A percentile compares a stretch with the other conserved stretches of the same genome.
Evolutionary conservation across 2,329 filamentous ascomycete species (phyloP).

Genomic region (Alternaria arborescens): DNA sequence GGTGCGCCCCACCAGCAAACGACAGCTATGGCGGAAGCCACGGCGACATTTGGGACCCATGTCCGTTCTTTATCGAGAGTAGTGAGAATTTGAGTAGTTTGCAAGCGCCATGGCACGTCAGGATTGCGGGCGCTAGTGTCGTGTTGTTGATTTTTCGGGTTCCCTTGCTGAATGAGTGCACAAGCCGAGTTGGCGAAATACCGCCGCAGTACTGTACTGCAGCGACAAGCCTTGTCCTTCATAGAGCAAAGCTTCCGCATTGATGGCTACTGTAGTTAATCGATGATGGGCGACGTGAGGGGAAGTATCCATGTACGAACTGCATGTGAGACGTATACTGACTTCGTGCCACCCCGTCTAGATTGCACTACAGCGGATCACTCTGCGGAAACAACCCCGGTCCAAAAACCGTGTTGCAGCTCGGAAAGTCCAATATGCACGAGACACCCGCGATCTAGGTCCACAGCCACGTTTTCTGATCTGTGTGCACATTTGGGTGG

Average conservation of each 20-base stretch:
- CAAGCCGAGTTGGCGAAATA: neutral
- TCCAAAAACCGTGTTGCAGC: neutral
- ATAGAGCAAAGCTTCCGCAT: neutral
- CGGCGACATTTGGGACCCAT: conserved; percentile 3
- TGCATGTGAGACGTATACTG: too few species aligned
- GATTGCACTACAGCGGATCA: neutral
- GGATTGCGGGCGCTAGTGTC: conserved; percentile 1
- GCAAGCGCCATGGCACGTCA: neutral
- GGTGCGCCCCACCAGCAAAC: neutral
- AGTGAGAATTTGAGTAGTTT: neutral
- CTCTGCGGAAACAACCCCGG: neutral
- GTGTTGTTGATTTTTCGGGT: neutral
- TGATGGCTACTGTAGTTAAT: neutral
- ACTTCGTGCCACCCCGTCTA: too few species aligned
- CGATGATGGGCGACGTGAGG: neutral
- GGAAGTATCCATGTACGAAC: too few species aligned
- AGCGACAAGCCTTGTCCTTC: neutral
- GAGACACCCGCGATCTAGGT: conserved; percentile 2
- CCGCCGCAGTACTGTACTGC: neutral
- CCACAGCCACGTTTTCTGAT: conserved; percentile 12
- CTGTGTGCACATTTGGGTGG: neutral
- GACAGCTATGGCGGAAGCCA: neutral
- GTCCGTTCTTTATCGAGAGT: neutral
- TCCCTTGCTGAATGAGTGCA: neutral
- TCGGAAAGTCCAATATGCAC: neutral